Base-by-base conservation (phyloP, 2,329 filamentous ascomycete species). In the Sarocladiaceae sp. region DNA sequence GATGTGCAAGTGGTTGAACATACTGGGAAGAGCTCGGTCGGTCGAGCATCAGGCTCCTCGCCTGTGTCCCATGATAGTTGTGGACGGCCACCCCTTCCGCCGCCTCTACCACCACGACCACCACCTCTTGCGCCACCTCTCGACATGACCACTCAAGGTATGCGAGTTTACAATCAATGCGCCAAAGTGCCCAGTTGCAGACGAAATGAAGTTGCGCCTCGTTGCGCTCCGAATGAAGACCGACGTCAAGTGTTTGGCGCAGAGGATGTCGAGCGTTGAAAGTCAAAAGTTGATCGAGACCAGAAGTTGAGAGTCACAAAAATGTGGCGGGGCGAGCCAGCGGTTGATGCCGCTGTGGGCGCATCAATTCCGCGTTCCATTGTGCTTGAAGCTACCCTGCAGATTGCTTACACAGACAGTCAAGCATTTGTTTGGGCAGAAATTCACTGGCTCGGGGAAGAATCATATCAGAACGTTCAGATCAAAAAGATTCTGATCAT, bases 1-100 rank as follows among this genome's bases (percentile, higher is more conserved):
- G n/a, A n/a, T n/a, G n/a, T 20, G 6, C 20, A 37, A 37, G 35
- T 12, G 18, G 11, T 28, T 22, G 13, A 11, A 59, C 74, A 54
- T 64, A 81, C 79, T 0, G 80, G 80, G 55, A 83, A 83, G 10
- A 80, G 74, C 57, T 83, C 80, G n/a, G 77, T 78, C 6, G 80
- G 80, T 28, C 77, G 71, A 50, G 74, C 74, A 62, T 82, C 78
- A 8, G 78, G 75, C 57, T 83, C 80, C 56, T 80, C 77, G 36
- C 74, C 70, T 17, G 66, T 71, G 40, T 75, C 74, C 75, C 79
- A 82, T 0, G 79, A 74, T 52, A 80, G 70, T 25, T 73, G 71
- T 11, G 72, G 73, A 53, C 75, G 70, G 35, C 71, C 75, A 51
- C 76, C 75, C 54, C 75, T 70, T 36, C 71, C 74, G 47, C 76